Conservation (phyloP, 2,329 filamentous ascomycete species). For the Amesomyces nigricolor region DNA sequence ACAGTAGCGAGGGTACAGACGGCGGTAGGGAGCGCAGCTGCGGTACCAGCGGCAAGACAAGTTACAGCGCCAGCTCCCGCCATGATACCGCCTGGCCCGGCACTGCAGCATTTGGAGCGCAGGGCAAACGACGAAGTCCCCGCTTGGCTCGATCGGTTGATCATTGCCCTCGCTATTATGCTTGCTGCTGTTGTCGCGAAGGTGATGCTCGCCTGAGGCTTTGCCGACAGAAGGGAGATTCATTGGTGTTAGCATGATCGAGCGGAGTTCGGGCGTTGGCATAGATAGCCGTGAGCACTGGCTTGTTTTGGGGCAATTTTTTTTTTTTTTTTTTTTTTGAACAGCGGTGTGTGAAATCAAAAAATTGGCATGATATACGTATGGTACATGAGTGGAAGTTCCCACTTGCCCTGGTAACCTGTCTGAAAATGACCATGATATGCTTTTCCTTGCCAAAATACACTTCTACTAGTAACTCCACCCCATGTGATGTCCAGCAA, state of each 20-base stretch:
- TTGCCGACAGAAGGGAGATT: too few relatives aligned
- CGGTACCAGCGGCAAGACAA: conserved; percentile 19
- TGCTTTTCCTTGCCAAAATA: not conserved
- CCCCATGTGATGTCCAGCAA: not conserved
- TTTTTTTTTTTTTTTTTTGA: not conserved
- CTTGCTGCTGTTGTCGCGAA: conserved; percentile 65
- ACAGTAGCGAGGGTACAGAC: not conserved
- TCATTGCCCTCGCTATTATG: conserved; percentile 64
- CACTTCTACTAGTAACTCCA: not conserved
- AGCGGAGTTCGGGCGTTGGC: not conserved
- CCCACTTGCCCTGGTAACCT: too few relatives aligned
- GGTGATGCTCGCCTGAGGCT: conserved; percentile 34
- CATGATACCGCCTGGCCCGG: conserved; percentile 17
- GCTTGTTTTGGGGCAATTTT: not conserved
- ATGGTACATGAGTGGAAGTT: too few relatives aligned
- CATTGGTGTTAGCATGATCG: too few relatives aligned
- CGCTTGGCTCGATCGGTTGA: conserved; percentile 75
- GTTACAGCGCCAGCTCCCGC: conserved; percentile 12
- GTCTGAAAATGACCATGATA: not conserved
- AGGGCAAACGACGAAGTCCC: conserved; percentile 48
- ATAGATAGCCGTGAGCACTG: not conserved
- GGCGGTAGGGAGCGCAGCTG: conserved; percentile 8
- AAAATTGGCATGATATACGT: too few relatives aligned
- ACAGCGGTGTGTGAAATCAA: too few relatives aligned
- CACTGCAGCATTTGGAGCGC: conserved; percentile 21